Percentiles rank a stretch among this genome's conserved stretches.
Conservation (phyloP, 257 asterid species). For the Solanum neorickii region DNA sequence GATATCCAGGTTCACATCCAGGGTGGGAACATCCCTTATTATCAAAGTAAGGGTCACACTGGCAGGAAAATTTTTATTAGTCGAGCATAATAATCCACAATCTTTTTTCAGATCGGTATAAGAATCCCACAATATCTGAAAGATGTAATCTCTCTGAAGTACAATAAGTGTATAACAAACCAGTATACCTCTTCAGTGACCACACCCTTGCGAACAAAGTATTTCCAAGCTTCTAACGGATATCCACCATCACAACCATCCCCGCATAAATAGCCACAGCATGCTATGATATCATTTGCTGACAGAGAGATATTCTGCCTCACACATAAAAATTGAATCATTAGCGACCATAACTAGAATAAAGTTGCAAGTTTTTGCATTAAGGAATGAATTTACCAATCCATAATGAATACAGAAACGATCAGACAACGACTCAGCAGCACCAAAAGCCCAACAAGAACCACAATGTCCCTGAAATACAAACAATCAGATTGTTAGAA, state of each 20-base stretch:
- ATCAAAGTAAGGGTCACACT: conserved; percentile 99
- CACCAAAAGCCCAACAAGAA: conserved; percentile 98
- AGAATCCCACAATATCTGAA: neutral
- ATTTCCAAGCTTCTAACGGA: conserved; percentile 78
- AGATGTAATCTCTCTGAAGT: neutral
- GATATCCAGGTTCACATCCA: conserved; percentile 87
- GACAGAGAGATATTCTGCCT: conserved; percentile 75
- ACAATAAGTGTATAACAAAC: neutral
- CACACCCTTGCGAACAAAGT: conserved; percentile 68
- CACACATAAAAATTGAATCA: neutral
- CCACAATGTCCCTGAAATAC: conserved; percentile 87
- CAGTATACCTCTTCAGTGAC: conserved; percentile 77
- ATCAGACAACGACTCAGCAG: conserved; percentile 83
- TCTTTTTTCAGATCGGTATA: neutral
- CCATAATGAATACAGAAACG: conserved; percentile 80
- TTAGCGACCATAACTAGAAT: neutral
- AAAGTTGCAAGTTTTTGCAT: neutral
- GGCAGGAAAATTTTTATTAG: conserved; percentile 12
- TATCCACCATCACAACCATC: conserved; percentile 97
- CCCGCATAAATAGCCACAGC: conserved; percentile 92
- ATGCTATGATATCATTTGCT: conserved; percentile 85
- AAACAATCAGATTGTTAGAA: neutral
- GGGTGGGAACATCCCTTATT: conserved; percentile 87
- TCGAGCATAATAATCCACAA: neutral
- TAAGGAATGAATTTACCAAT: conserved; percentile 23